Conservation (phyloP, 805 yeast genomes). For the Yamadazyma laniorum region DNA sequence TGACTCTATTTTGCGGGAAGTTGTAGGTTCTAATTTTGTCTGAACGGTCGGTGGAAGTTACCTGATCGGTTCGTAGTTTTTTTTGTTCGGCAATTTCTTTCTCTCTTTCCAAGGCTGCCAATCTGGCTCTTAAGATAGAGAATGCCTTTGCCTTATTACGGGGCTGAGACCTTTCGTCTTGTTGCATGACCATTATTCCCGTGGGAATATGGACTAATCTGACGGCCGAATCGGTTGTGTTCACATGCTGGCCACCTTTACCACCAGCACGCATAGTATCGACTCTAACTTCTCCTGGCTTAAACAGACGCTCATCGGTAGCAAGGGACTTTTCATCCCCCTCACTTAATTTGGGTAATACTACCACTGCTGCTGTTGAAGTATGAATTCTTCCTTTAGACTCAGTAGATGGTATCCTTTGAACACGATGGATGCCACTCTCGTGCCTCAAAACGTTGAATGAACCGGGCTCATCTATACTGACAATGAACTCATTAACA, state of each 20-base stretch:
- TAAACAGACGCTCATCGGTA: constrained; percentile 66
- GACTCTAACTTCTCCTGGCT: constrained; percentile 83
- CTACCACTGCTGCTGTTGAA: constrained; percentile 93
- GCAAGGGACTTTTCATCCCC: constrained; percentile 46
- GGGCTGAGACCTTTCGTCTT: constrained; percentile 94
- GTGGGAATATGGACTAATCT: constrained; percentile 89
- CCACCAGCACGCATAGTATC: constrained; percentile 99
- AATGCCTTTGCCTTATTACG: constrained; percentile 91
- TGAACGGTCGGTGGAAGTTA: constrained; percentile 81
- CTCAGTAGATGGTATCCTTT: constrained; percentile 90
- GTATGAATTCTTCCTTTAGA: constrained; percentile 93
- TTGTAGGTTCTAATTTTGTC: constrained; percentile 95
- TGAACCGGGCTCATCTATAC: constrained; percentile 72
- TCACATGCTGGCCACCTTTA: constrained; percentile 97
- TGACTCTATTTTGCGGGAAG: constrained; percentile 86
- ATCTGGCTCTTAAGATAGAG: constrained; percentile 71
- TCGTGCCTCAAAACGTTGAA: constrained; percentile 74
- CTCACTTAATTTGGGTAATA: constrained; percentile 75
- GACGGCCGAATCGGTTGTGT: constrained; percentile 96
- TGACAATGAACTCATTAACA: constrained; percentile 74
- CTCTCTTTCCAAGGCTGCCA: constrained; percentile 76
- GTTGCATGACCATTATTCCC: constrained; percentile 85
- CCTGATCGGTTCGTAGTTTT: constrained; percentile 74
- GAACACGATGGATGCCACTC: constrained; percentile 96
- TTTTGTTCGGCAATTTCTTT: constrained; percentile 65